These are phyloP conservation scores for Penicillium antarcticum DNA, from an alignment of 495 filamentous ascomycete species.

Conservation along the genomic window DNA sequence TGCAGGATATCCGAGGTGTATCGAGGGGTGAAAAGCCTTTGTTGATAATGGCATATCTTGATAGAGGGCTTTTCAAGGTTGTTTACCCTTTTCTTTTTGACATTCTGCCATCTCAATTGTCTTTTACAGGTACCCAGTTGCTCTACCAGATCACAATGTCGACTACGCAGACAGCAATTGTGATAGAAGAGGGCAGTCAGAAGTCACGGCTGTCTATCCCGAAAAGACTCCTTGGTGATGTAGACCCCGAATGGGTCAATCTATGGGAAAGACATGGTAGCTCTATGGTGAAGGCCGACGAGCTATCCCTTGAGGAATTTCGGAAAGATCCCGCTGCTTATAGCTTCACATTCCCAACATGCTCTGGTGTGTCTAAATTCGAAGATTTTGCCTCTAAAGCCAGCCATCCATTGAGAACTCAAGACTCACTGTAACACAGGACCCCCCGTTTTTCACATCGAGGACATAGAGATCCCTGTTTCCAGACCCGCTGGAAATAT, in stretches of 20 bases:
- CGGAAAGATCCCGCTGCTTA: slow-evolving; percentile 33
- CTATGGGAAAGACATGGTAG: slow-evolving; percentile 16
- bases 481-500: slow-evolving; percentile 30
- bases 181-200: not conserved
- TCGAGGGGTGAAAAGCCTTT: not conserved
- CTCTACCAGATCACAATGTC: not conserved
- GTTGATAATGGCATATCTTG: not conserved
- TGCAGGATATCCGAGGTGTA: not conserved
- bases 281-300: slow-evolving; percentile 15
- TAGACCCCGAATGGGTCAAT: slow-evolving; percentile 18
- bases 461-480: slow-evolving; percentile 30
- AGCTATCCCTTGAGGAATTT: slow-evolving; percentile 29
- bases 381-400: not conserved
- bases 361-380: slow-evolving; percentile 20
- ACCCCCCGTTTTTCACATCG: slow-evolving; percentile 29
- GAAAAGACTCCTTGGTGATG: slow-evolving; percentile 7
- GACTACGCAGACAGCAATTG: not conserved
- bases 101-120: too few relatives aligned
- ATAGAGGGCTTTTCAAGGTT: too few relatives aligned
- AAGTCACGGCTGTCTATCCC: slow-evolving; percentile 7
- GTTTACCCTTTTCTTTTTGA: too few relatives aligned
- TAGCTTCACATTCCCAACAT: slow-evolving; percentile 31
- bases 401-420: too few relatives aligned
- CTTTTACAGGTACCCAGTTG: too few relatives aligned
- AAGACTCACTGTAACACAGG: not conserved